Base-by-base conservation (phyloP, 164 flowering plant species). In the Stephania japonica region DNA sequence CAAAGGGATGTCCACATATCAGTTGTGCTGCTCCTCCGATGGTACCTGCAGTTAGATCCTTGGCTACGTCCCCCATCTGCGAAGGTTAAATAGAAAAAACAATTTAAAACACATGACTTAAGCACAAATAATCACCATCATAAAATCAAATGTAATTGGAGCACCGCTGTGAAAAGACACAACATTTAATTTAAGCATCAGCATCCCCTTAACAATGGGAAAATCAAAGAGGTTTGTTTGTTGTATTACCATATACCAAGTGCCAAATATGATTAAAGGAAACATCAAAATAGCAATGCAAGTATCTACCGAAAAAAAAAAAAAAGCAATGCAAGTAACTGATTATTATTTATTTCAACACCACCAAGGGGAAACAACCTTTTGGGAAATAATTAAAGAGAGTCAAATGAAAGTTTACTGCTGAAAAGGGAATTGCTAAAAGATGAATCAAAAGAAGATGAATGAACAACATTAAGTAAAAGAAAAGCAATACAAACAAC, bases 11-110 rank as follows among this genome's bases (percentile, higher is more conserved):
- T 62, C 98, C 99, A 61, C 68, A 75, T 63, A 95, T 78, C 86
- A 95, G 81, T 79, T 93, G 97, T 27, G 98, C 97, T 25, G 90
- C 98, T 72, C 99, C 98, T 73, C 99, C 99, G 32, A 90, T 85
- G 42, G 99, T 95, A 73, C 99, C 99, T 27, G 99, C 82, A 69
- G 89, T 69, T 42, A 95, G 75, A 78, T 95, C 99, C 89, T 93
- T 95, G n/a, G 86, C 94, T 24, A 88, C 89, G n/a, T 95, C 97
- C 68, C 84, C 98, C 98, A 95, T 93, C 90, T 87, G 81, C 71
- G 77, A 41, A 25, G 65, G 24, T 47, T 18, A 53, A 70, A 42
- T 18, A 16, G 64, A 59, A 24, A 6, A 59, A 59, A 59, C 25
- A n/a, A 0, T 16, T 59, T 23, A 61, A 12, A 67, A 66, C 6